phyloP scores from a whole-genome alignment of 805 yeast species.

The Candida railenensis region DNA sequence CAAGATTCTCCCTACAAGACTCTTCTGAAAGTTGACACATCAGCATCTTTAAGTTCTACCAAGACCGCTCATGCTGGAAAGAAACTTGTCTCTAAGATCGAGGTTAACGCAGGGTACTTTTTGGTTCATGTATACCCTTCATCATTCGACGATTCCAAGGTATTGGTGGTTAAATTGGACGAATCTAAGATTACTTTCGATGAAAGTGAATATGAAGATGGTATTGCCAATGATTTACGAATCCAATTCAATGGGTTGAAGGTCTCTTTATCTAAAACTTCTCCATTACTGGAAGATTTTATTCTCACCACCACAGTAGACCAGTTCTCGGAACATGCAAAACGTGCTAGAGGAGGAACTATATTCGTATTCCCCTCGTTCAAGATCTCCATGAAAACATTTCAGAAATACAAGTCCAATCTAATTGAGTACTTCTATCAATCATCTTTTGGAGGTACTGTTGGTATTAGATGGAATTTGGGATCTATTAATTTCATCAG shows the following conservation, averaged over 20 bases:
- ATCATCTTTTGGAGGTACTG: slow-evolving; percentile 83
- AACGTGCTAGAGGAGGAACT: slow-evolving; percentile 70
- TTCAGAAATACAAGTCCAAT: slow-evolving; percentile 53
- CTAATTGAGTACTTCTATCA: slow-evolving; percentile 65
- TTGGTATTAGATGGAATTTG: slow-evolving; percentile 90
- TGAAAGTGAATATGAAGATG: slow-evolving; percentile 44
- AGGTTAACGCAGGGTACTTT: slow-evolving; percentile 56
- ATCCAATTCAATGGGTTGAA: slow-evolving; percentile 61
- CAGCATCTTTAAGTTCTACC: background rate
- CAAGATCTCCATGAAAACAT: slow-evolving; percentile 70
- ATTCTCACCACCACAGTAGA: slow-evolving; percentile 46
- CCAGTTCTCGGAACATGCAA: slow-evolving; percentile 55
- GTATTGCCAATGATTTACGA: slow-evolving; percentile 55
- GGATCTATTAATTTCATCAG: slow-evolving; percentile 88
- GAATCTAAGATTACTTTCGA: slow-evolving; percentile 52
- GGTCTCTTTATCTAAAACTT: slow-evolving; percentile 65
- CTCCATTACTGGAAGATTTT: slow-evolving; percentile 50
- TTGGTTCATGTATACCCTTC: slow-evolving; percentile 77
- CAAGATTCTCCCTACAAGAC: background rate
- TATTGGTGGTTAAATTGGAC: slow-evolving; percentile 60
- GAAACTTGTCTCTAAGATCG: slow-evolving; percentile 65
- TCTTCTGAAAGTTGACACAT: background rate
- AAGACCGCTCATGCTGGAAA: slow-evolving; percentile 11
- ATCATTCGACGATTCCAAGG: slow-evolving; percentile 74
- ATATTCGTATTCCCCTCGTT: slow-evolving; percentile 80